Base-by-base conservation (phyloP, 176 grass and related monocot species). In the Rhynchospora tenuis region DNA sequence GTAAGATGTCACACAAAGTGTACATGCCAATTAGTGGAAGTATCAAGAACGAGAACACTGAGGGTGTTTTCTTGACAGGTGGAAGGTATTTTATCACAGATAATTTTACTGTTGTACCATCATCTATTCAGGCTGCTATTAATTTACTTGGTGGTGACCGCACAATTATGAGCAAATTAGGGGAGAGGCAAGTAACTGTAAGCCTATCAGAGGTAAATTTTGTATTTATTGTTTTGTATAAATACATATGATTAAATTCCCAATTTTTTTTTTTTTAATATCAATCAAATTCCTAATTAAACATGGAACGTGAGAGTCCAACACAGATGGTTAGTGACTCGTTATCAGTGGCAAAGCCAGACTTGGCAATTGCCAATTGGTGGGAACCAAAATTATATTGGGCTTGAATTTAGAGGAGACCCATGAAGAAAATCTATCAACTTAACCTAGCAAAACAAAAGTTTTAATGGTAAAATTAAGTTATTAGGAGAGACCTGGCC, bases 141-240 rank as follows among this genome's bases (percentile, higher is more conserved):
- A 15, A 50, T 48, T 73, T 84, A 59, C 61, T 84, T 73, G 46
- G 31, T 20, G 9, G n/a, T 33, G 12, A n/a, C 59, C 17, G 64
- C 24, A 43, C 27, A 54, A 54, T 7, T 9, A 9, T 84, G 5
- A 59, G 54, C 13, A 44, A 13, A 48, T 20, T 84, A 7, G 46
- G 17, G 17, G 48, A 84, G 24, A 84, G 22, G 73, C 51, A 70
- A 66, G 24, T 84, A 16, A 42, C n/a, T 1, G 63, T 84, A 23
- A 64, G 82, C 28, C 12, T 31, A 58, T 84, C 82, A 20, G 64
- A 84, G 48, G 82, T 84, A 83, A 26, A 50, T 65, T 7, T 66
- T 56, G 7, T 79, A 11, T 1, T 79, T 59, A 14, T 38, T 15
- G n/a, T 0, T 12, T 29, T 79, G 9, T 58, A 31, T 2, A 58